Conservation (phyloP, 805 yeast genomes). For the Yarrowia yakushimensis region DNA sequence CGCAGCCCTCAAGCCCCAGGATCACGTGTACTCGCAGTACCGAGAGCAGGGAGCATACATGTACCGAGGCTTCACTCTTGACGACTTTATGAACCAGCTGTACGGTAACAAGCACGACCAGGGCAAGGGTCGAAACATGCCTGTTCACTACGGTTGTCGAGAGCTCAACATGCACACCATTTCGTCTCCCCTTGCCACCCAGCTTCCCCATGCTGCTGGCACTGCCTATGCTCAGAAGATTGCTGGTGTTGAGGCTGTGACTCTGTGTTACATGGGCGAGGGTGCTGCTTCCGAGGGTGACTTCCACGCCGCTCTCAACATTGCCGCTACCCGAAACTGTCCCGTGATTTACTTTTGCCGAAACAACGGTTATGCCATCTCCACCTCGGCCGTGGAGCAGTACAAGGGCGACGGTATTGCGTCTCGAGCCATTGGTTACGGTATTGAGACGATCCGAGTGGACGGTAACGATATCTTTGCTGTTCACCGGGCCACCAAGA, state of each 20-base stretch:
- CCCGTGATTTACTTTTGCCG: constrained; percentile 39
- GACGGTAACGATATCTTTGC: constrained; percentile 39
- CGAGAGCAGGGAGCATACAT: constrained; percentile 38
- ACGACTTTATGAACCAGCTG: constrained; percentile 37
- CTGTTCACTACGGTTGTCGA: constrained; percentile 36
- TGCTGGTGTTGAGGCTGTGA: constrained; percentile 32
- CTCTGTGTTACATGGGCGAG: constrained; percentile 38
- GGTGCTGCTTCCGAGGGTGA: constrained; percentile 42
- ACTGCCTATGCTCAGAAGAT: constrained; percentile 40
- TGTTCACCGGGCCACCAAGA: constrained; percentile 34
- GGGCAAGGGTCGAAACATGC: constrained; percentile 38
- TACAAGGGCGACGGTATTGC: constrained; percentile 40
- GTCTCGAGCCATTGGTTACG: constrained; percentile 38
- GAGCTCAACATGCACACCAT: constrained; percentile 38
- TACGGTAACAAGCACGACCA: constrained; percentile 35
- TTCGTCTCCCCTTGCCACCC: constrained; percentile 39
- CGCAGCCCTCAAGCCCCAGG: constrained; percentile 36
- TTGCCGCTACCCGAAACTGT: constrained; percentile 39
- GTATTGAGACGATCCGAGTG: constrained; percentile 39
- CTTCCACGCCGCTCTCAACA: constrained; percentile 39
- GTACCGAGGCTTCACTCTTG: constrained; percentile 36
- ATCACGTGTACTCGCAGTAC: constrained; percentile 37
- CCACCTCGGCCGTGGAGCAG: constrained; percentile 38
- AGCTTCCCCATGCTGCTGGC: constrained; percentile 40
- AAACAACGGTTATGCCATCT: constrained; percentile 40